Evolutionary conservation across 108 stramenopile genomes (phyloP).

Genomic region (Stephanodiscus minutulus): DNA sequence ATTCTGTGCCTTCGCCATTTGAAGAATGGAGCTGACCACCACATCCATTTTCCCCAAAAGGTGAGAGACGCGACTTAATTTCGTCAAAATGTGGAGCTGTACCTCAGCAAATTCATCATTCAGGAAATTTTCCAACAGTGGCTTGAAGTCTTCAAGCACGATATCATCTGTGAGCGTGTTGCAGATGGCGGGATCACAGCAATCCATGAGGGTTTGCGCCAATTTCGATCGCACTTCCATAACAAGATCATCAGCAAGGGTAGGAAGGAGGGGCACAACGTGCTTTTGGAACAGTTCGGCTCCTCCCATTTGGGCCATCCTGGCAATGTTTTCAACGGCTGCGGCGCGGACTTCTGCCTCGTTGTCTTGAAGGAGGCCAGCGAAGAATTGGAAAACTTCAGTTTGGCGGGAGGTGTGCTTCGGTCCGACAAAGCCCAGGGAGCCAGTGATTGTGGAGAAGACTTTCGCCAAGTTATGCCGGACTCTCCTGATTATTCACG

Average conservation of each 20-base stretch:
- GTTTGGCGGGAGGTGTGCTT: conserved; percentile 30
- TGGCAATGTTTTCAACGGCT: conserved; percentile 85
- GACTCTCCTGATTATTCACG: conserved; percentile 69
- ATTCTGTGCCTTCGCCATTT: conserved; percentile 84
- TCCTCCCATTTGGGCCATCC: conserved; percentile 84
- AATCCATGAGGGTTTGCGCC: conserved; percentile 73
- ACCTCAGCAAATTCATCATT: conserved; percentile 92
- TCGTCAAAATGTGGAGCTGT: conserved; percentile 85
- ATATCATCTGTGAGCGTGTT: conserved; percentile 67
- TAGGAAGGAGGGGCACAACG: conserved; percentile 71
- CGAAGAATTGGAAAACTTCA: conserved; percentile 75
- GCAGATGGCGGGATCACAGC: conserved; percentile 64
- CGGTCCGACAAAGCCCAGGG: conserved; percentile 62
- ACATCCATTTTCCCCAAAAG: conserved; percentile 80
- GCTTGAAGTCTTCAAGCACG: conserved; percentile 80
- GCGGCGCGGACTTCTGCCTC: conserved; percentile 96
- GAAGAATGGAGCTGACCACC: conserved; percentile 74
- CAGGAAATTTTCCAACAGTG: conserved; percentile 80
- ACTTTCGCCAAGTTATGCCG: conserved; percentile 88
- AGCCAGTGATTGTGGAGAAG: conserved; percentile 76
- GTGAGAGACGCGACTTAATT: conserved; percentile 79
- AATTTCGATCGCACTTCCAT: conserved; percentile 61
- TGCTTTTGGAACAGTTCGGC: conserved; percentile 69
- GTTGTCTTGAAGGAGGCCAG: conserved; percentile 79
- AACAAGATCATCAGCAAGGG: conserved; percentile 61